A percentile compares a stretch with the other conserved stretches of the same genome.
Evolutionary conservation across 106 monocot genomes (phyloP).

Genomic region (Amphibolis antarctica): DNA sequence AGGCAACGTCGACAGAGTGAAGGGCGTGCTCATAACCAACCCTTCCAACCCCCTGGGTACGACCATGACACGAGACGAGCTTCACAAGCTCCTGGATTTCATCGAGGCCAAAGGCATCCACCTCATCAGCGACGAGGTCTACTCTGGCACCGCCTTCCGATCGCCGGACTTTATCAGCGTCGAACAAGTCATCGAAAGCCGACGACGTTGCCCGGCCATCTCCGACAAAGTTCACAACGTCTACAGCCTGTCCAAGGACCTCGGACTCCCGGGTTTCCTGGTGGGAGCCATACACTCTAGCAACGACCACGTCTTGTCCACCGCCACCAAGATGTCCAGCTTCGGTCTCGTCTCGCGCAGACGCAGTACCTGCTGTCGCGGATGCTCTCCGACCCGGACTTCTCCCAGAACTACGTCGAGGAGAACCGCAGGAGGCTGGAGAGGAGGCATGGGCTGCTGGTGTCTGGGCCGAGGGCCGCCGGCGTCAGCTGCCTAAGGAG

Average conservation of each 20-base stretch:
- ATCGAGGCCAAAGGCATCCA: slow-evolving; percentile 31
- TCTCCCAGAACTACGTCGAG: slow-evolving; percentile 31
- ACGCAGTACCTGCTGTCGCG: slow-evolving; percentile 71
- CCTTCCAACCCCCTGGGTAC: slow-evolving; percentile 70
- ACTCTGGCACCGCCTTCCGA: slow-evolving; percentile 55
- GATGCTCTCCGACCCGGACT: slow-evolving; percentile 54
- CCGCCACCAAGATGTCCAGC: slow-evolving; percentile 94
- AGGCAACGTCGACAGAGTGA: slow-evolving; percentile 26
- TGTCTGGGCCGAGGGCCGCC: slow-evolving; percentile 24
- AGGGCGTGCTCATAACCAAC: slow-evolving; percentile 62
- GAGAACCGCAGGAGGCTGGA: slow-evolving; percentile 61
- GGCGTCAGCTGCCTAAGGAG: slow-evolving; percentile 54
- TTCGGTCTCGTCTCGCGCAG: slow-evolving; percentile 87
- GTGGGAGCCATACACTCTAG: slow-evolving; percentile 71
- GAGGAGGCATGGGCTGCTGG: slow-evolving; percentile 36
- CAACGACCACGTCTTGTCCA: slow-evolving; percentile 35
- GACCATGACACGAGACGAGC: slow-evolving; percentile 25
- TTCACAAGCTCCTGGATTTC: slow-evolving; percentile 34
- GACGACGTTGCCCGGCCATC: background rate
- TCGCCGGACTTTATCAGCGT: slow-evolving; percentile 40
- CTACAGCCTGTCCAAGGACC: slow-evolving; percentile 83
- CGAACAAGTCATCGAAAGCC: slow-evolving; percentile 21
- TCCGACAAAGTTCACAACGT: slow-evolving; percentile 53
- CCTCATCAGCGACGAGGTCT: slow-evolving; percentile 67
- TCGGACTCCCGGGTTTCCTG: slow-evolving; percentile 87